Base-by-base conservation (phyloP, 371 early-diverging fungal genomes). In the Mortierella sp. region DNA sequence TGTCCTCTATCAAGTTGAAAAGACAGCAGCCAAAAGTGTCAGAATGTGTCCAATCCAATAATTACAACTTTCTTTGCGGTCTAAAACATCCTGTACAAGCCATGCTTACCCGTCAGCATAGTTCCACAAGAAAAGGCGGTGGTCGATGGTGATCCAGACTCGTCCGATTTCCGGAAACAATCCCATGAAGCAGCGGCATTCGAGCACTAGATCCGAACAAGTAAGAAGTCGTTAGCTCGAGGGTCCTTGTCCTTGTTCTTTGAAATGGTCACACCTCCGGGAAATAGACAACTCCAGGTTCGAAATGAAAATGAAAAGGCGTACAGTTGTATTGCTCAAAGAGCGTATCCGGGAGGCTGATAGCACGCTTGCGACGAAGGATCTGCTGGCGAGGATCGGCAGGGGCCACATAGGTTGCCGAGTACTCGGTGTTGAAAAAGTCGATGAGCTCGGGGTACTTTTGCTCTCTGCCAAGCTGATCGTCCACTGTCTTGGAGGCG, bases 81-180 rank as follows among this genome's bases (percentile, higher is more conserved):
- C 12, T 41, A 54, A 41, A 44, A 14, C 48, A 46, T 44, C 60
- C 49, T 29, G 55, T n/a, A 38, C 41, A 32, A 43, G 3, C 32
- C 3, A 70, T 27, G 14, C 68, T 83, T 89, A 91, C 91, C 91
- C 92, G 43, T 93, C 93, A 56, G 87, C 88, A 84, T 96, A 98
- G 84, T 98, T 95, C 97, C 97, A 97, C 55, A 98, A 81, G 83
- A 95, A 97, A 68, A 98, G 91, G 41, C 92, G 89, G 81, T 96
- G 94, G 83, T 96, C 97, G 63, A 98, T 93, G 6, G 96, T 95
- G 71, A 97, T 95, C 94, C 97, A 98, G 11, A 96, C 98, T 48
- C 96, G 93, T 58, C 94, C 90, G 73, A 98, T 95, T 76, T 96
- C 95, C n/a, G 97, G 95, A 43, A 97, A 95, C 32, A 98, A 82